Evolutionary conservation across 2,329 filamentous ascomycete species (phyloP).

Genomic region (Colletotrichum viniferum): DNA sequence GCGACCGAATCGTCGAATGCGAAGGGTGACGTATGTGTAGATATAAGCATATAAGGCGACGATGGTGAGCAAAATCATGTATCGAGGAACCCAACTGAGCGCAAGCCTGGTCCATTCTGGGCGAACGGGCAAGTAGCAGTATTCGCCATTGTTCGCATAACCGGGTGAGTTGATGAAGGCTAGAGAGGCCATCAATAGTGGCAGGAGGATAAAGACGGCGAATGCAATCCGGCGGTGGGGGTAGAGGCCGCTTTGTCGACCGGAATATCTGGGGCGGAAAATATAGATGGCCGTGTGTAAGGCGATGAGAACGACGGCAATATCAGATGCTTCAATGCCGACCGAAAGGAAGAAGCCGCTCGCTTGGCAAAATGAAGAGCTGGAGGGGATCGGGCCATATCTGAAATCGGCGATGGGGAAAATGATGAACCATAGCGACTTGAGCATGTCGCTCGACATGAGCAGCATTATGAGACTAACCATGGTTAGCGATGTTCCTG

Average conservation of each 20-base stretch:
- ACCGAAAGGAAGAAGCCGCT: constrained; percentile 71
- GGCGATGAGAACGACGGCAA: constrained; percentile 74
- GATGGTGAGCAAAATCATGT: constrained; percentile 69
- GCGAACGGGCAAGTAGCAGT: constrained; percentile 71
- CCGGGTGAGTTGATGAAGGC: constrained; percentile 64
- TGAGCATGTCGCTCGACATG: constrained; percentile 74
- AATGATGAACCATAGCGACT: constrained; percentile 70
- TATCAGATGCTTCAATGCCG: constrained; percentile 73
- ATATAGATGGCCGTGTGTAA: constrained; percentile 76
- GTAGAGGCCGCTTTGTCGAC: constrained; percentile 69
- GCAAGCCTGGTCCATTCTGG: constrained; percentile 73
- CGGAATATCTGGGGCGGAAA: constrained; percentile 55
- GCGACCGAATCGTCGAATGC: constrained; percentile 44
- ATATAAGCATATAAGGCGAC: constrained; percentile 69
- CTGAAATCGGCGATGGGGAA: constrained; percentile 65
- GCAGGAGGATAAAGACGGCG: constrained; percentile 58
- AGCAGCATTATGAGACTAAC: constrained; percentile 74
- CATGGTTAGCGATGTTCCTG: constrained; percentile 22
- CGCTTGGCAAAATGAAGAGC: constrained; percentile 66
- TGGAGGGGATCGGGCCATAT: constrained; percentile 52
- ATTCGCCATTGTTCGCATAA: constrained; percentile 68
- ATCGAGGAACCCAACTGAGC: constrained; percentile 76
- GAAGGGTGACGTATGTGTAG: constrained; percentile 67
- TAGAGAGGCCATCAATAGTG: constrained; percentile 63
- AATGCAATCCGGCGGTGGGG: constrained; percentile 68